phyloP scores from a whole-genome alignment of 2,329 filamentous ascomycete species.

The Beauveria sp. region DNA sequence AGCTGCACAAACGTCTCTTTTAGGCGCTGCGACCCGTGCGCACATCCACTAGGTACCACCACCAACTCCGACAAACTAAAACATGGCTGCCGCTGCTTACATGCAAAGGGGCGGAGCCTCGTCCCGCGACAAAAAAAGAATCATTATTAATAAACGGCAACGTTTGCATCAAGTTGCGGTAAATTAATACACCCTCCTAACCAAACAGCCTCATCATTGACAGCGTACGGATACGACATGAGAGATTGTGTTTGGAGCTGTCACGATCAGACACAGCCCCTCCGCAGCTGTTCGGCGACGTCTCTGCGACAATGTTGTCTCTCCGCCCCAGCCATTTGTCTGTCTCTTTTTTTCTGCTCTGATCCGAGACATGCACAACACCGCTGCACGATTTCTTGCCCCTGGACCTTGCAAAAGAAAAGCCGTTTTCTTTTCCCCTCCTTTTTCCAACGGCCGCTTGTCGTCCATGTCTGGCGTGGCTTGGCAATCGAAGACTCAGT shows the following conservation, averaged over 20 bases:
- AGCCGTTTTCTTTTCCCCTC: not conserved
- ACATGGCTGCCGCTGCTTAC: not conserved
- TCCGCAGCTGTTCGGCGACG: not conserved
- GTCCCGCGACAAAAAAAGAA: not conserved
- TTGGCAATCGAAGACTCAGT: not conserved
- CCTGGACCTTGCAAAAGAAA: too few relatives aligned
- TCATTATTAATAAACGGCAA: too few relatives aligned
- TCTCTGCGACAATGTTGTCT: conserved; percentile 6
- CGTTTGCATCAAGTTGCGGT: too few relatives aligned
- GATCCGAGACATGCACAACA: not conserved
- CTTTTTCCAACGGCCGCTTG: not conserved
- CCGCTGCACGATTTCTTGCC: too few relatives aligned
- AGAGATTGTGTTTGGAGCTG: not conserved
- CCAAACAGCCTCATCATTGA: too few relatives aligned
- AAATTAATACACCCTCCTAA: too few relatives aligned
- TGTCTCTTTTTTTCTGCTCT: not conserved
- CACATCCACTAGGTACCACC: not conserved
- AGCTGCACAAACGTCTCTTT: too few relatives aligned
- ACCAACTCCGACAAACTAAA: not conserved
- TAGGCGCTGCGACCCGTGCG: not conserved
- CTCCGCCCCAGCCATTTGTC: not conserved
- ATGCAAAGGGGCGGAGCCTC: not conserved
- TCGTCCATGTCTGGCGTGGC: not conserved
- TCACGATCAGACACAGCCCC: not conserved
- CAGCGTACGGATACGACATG: too few relatives aligned